Conservation (phyloP, 108 stramenopile species). For the Licmophora abbreviata region DNA sequence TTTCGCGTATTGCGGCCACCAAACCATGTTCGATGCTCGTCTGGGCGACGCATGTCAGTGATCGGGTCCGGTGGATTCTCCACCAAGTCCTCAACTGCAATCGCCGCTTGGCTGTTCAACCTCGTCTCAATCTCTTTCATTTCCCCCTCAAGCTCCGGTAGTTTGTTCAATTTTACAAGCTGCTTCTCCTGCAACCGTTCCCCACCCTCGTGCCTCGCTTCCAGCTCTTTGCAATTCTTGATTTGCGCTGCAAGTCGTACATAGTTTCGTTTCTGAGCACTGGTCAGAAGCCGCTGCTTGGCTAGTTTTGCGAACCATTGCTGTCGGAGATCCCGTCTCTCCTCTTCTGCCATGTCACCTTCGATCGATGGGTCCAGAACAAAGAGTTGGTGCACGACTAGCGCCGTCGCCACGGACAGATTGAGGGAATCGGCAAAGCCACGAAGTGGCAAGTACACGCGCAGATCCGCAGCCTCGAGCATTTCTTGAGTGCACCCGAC, state of each 20-base stretch:
- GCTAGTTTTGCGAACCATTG: slow-evolving; percentile 78
- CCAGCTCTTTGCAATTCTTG: background rate
- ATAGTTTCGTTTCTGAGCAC: slow-evolving; percentile 45
- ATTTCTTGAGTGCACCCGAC: slow-evolving; percentile 80
- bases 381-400: slow-evolving; percentile 78
- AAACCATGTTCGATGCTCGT: slow-evolving; percentile 61
- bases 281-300: slow-evolving; percentile 54
- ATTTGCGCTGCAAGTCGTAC: slow-evolving; percentile 24
- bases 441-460: slow-evolving; percentile 83
- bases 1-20: slow-evolving; percentile 70
- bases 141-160: slow-evolving; percentile 22
- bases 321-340: slow-evolving; percentile 35
- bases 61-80: slow-evolving; percentile 70
- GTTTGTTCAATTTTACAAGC: slow-evolving; percentile 38
- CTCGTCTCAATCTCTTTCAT: slow-evolving; percentile 33
- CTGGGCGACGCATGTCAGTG: slow-evolving; percentile 76
- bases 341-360: slow-evolving; percentile 50
- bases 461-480: slow-evolving; percentile 57
- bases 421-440: slow-evolving; percentile 92
- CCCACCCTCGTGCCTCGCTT: slow-evolving; percentile 8
- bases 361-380: slow-evolving; percentile 57
- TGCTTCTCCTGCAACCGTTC: slow-evolving; percentile 24
- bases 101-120: slow-evolving; percentile 7
- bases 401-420: slow-evolving; percentile 80
- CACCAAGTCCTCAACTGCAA: slow-evolving; percentile 56